Evolutionary conservation across 805 yeast species (phyloP).

Genomic region (Starmerella etchellsii): DNA sequence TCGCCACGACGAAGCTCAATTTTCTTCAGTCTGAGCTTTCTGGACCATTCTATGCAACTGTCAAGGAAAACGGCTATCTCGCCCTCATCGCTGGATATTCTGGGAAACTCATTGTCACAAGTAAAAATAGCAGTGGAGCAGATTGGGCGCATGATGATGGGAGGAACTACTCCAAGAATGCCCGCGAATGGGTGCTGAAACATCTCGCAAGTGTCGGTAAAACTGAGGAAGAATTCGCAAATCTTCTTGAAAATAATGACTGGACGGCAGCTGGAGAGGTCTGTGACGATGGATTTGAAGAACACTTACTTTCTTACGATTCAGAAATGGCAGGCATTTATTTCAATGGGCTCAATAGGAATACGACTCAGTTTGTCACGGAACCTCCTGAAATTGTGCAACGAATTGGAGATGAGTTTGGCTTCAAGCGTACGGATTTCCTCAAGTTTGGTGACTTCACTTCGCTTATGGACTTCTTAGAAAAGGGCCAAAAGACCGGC

Average conservation of each 20-base stretch:
- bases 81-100: conserved; percentile 66
- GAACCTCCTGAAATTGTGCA: conserved; percentile 47
- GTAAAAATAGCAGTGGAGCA: conserved; percentile 79
- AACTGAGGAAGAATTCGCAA: conserved; percentile 42
- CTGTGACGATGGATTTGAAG: conserved; percentile 89
- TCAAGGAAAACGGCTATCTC: conserved; percentile 91
- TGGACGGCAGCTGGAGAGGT: conserved; percentile 83
- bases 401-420: conserved; percentile 51
- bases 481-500: conserved; percentile 58
- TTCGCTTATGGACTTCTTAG: conserved; percentile 39
- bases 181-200: conserved; percentile 41
- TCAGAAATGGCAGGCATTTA: conserved; percentile 66
- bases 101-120: conserved; percentile 73
- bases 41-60: conserved; percentile 72
- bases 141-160: conserved; percentile 28
- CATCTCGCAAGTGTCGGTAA: conserved; percentile 39
- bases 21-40: conserved; percentile 28
- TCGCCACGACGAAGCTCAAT: conserved; percentile 38
- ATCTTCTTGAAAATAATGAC: conserved; percentile 36
- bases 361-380: conserved; percentile 51
- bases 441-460: conserved; percentile 31
- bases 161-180: conserved; percentile 65
- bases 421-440: conserved; percentile 47
- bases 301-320: conserved; percentile 71
- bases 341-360: conserved; percentile 74